These are phyloP conservation scores for Harringtonia aguacate DNA, from an alignment of 2,329 filamentous ascomycete species.

Conservation along the genomic window DNA sequence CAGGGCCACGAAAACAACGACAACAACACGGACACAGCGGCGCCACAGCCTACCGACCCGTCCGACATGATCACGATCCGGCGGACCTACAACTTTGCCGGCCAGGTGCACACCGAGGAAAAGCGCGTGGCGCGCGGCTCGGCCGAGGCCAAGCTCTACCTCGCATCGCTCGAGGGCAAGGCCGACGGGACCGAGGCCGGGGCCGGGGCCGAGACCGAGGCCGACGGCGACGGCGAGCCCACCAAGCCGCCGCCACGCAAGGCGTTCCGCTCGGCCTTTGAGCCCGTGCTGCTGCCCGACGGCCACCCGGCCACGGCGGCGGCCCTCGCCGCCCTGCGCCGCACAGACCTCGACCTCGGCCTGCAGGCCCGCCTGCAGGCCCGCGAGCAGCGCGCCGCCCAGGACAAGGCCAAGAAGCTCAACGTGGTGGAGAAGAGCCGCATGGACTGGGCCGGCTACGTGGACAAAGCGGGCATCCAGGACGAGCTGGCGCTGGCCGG, in stretches of 20 bases:
- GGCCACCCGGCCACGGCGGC: constrained; percentile 43
- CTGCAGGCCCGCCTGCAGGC: constrained; percentile 40
- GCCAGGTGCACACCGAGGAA: constrained; percentile 60
- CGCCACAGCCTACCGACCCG: too few species aligned
- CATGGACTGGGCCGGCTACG: constrained; percentile 63
- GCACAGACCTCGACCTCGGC: constrained; percentile 49
- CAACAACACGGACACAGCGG: not conserved
- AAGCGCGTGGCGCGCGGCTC: constrained; percentile 56
- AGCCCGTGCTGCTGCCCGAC: constrained; percentile 33
- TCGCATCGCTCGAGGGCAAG: constrained; percentile 34
- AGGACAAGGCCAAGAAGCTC: constrained; percentile 49
- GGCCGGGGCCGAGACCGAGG: constrained; percentile 14
- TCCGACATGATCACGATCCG: constrained; percentile 50
- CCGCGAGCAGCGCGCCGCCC: constrained; percentile 26
- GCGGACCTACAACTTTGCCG: constrained; percentile 65
- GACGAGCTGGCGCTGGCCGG: constrained; percentile 57
- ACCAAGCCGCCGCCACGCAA: constrained; percentile 37
- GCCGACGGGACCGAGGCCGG: constrained; percentile 17
- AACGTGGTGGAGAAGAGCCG: constrained; percentile 63
- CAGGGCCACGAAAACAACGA: not conserved
- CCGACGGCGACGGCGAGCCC: constrained; percentile 17
- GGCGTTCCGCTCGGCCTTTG: constrained; percentile 52
- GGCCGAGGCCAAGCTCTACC: constrained; percentile 54
- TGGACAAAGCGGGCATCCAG: constrained; percentile 60
- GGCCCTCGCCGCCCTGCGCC: constrained; percentile 18